Base-by-base conservation (phyloP, 179 eudicot species). In the Heliamphora pulchella region DNA sequence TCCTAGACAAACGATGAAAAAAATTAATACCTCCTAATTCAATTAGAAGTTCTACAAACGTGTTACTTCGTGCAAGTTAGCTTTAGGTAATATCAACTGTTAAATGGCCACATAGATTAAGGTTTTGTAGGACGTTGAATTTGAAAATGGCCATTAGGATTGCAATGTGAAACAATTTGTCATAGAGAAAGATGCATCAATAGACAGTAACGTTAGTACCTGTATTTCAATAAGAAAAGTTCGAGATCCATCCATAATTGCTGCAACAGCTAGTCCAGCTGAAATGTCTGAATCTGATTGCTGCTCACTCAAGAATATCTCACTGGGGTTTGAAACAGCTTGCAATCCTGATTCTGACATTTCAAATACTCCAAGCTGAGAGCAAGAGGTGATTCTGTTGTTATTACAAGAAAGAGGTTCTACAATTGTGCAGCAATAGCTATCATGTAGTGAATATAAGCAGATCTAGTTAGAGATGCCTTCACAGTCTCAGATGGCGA, bases 231-330 rank as follows among this genome's bases (percentile, higher is more conserved):
- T 84, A 63, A 96, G 88, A 83, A 96, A 96, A 82, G 92, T 82
- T 81, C 99, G 96, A 84, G 99, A 92, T 44, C 97, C 97, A 84
- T 96, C 97, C 88, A 96, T 86, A 70, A 92, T 82, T 15, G 86
- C 98, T 80, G 98, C 90, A 72, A 91, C 91, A 79, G 99, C 99
- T 81, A 91, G 81, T 83, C 99, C 99, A 66, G 98, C 94, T 81
- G 92, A 85, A 85, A 87, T 82, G 48, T 94, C 99, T n/a, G 99
- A 94, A 80, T 91, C 89, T 74, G 89, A 72, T 76, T 88, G 89
- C 78, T 87, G 90, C 79, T 92, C 96, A 62, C 88, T 89, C 84
- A 96, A 85, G 78, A 91, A 96, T 84, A 96, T 94, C 84, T 89
- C 96, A 80, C 94, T 92, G 44, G 99, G 94, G 78, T 96, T 94